Evolutionary conservation across 768 basidiomycete genomes (phyloP), one percentile per base, ranked within the genome.

Genomic region (Pleurotus sapidus): DNA sequence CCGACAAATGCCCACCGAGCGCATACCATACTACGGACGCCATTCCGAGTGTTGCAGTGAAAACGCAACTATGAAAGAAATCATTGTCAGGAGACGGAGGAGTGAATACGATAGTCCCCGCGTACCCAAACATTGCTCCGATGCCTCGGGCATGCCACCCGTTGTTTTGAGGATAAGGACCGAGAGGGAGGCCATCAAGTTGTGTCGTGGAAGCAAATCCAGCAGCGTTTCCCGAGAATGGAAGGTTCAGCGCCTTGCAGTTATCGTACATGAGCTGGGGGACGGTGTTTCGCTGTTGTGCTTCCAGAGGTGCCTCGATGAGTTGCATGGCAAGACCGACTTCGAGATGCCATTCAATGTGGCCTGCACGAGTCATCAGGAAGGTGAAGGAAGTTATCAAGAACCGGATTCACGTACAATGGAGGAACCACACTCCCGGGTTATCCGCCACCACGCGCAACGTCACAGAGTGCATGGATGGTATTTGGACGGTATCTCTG

Each of bases 351-450:
- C 92, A 94, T 67, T 92, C 89, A 61, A 90, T 89, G 70, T 91
- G 89, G 67, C 88, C 87, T 89, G 58, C 18, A 38, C 4, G 24
- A 38, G 24, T 4, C n/a, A 55, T 37, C 20, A 3, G 24, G 15
- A 3, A 9, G n/a, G 42, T 37, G 45, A 24, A 30, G 9, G 39
- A 18, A 42, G 30, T 25, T 12, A 17, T 30, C 37, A 49, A 46
- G 12, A 47, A 18, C 25, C 49, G 50, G 30, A 39, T 64, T 49
- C 30, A 75, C 87, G 55, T 65, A 88, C 86, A 93, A 68, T 92
- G 91, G 68, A 93, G 82, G 61, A 93, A 70, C 90, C 93, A 95
- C 6, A 82, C 86, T 9, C 96, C 96, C 1, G 96, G 96, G 72
- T 98, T 98, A 69, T 98, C 91, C 1, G 93, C 92, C 47, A 87